Evolutionary conservation across 768 basidiomycete genomes (phyloP).

Genomic region (Suillus alpinus): DNA sequence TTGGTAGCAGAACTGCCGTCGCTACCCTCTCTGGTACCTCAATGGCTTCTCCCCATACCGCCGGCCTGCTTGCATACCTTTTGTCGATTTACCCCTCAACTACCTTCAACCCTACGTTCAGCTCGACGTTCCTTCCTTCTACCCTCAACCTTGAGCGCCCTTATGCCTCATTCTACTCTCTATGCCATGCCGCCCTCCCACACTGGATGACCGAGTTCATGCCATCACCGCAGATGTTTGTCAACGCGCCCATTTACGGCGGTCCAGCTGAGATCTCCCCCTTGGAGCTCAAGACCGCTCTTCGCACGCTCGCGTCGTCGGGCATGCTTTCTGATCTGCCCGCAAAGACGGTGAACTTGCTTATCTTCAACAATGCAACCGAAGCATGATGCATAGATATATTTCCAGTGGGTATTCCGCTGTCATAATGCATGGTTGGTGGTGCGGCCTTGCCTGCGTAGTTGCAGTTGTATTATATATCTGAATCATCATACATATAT

Average conservation of each 20-base stretch:
- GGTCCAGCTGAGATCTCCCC: slow-evolving; percentile 54
- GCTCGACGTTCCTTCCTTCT: slow-evolving; percentile 35
- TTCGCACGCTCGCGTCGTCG: slow-evolving; percentile 57
- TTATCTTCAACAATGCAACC: slow-evolving; percentile 83
- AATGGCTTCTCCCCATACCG: slow-evolving; percentile 93
- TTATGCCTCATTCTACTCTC: slow-evolving; percentile 48
- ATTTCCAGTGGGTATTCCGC: slow-evolving; percentile 1
- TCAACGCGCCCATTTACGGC: slow-evolving; percentile 42
- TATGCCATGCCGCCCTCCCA: slow-evolving; percentile 56
- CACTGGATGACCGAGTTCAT: slow-evolving; percentile 55
- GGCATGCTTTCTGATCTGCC: slow-evolving; percentile 48
- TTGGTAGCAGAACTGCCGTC: slow-evolving; percentile 53
- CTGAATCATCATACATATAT: slow-evolving; percentile 2
- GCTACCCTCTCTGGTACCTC: slow-evolving; percentile 87
- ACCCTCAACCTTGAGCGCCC: slow-evolving; percentile 32
- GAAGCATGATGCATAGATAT: slow-evolving; percentile 2
- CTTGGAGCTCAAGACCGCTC: slow-evolving; percentile 69
- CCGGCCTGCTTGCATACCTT: slow-evolving; percentile 88
- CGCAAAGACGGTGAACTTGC: slow-evolving; percentile 57
- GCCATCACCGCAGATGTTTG: slow-evolving; percentile 48
- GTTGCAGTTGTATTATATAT: slow-evolving; percentile 5
- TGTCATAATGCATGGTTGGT: slow-evolving; percentile 3
- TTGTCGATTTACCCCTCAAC: slow-evolving; percentile 80
- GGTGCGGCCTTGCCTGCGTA: background rate
- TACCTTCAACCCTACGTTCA: slow-evolving; percentile 54